Evolutionary conservation across 75 land plant species (phyloP).

Genomic region (Pinus taeda): DNA sequence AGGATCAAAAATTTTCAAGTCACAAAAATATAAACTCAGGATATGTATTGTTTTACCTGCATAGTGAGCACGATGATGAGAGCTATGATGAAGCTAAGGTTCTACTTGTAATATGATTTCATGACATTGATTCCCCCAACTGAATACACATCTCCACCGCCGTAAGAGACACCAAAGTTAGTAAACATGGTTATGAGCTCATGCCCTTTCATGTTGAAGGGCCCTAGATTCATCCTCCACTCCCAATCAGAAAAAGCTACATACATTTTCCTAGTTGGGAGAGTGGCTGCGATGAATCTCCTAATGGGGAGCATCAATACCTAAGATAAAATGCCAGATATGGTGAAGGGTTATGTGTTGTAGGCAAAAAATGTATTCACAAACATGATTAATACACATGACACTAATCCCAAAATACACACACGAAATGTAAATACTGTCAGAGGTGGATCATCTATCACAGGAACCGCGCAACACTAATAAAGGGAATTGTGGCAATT

Average conservation of each 20-base stretch:
- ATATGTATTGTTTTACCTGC: constrained; percentile 33
- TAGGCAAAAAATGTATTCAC: constrained; percentile 57
- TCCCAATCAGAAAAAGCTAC: constrained; percentile 35
- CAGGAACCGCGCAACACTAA: no score
- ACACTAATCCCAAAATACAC: constrained; percentile 37
- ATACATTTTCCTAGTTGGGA: constrained; percentile 31
- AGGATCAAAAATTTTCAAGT: no score
- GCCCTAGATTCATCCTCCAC: constrained; percentile 31
- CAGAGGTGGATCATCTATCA: constrained; percentile 41
- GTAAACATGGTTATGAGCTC: constrained; percentile 82
- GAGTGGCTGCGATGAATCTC: constrained; percentile 43
- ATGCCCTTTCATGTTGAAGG: constrained; percentile 83
- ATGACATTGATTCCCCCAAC: constrained; percentile 74
- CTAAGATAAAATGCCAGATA: constrained; percentile 43
- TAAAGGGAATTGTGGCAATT: no score
- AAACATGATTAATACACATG: constrained; percentile 44
- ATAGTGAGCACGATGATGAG: constrained; percentile 66
- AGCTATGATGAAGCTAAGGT: constrained; percentile 46
- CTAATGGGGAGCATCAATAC: constrained; percentile 44
- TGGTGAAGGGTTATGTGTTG: constrained; percentile 45
- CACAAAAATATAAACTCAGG: no score
- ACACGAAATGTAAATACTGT: constrained; percentile 58
- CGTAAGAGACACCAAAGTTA: constrained; percentile 51
- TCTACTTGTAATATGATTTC: constrained; percentile 78
- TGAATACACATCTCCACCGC: constrained; percentile 69